A percentile compares a stretch with the other conserved stretches of the same genome.
These are phyloP conservation scores for Sporothrix phasma DNA, from an alignment of 2,329 filamentous ascomycete genomes.

Conservation along the genomic window DNA sequence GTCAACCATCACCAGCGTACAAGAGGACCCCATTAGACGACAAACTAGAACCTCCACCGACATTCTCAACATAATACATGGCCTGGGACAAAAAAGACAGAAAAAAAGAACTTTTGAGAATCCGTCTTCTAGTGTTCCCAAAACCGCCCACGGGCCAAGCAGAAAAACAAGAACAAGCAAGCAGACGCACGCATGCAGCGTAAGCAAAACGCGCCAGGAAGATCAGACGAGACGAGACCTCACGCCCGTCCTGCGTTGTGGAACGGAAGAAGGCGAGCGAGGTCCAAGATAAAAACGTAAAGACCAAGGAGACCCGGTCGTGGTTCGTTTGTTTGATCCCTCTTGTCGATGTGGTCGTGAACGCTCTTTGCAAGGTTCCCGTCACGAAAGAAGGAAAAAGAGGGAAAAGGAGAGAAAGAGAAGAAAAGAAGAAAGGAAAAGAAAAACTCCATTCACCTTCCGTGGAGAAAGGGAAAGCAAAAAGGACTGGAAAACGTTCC, in stretches of 20 bases:
- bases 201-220: not conserved
- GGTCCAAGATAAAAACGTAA: not conserved
- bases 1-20: slow-evolving; percentile 4
- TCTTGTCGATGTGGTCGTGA: not conserved
- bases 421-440: not conserved
- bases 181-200: not conserved
- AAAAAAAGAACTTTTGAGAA: slow-evolving; percentile 5
- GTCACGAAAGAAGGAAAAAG: not conserved
- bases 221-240: not conserved
- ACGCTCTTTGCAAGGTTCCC: slow-evolving; percentile 5
- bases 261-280: not conserved
- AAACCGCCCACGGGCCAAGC: slow-evolving; percentile 7
- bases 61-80: slow-evolving; percentile 3
- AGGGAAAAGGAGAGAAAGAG: slow-evolving; percentile 1
- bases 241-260: not conserved
- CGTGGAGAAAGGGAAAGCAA: not conserved
- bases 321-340: not conserved
- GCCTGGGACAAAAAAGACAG: not conserved
- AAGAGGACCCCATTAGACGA: not conserved
- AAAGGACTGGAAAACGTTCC: slow-evolving; percentile 11
- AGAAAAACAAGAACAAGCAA: not conserved
- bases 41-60: not conserved
- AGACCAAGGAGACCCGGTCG: not conserved
- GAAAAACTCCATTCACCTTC: slow-evolving; percentile 1
- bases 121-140: slow-evolving; percentile 1